phyloP scores from a whole-genome alignment of 2,329 filamentous ascomycete species.

The Phoma herbarum region DNA sequence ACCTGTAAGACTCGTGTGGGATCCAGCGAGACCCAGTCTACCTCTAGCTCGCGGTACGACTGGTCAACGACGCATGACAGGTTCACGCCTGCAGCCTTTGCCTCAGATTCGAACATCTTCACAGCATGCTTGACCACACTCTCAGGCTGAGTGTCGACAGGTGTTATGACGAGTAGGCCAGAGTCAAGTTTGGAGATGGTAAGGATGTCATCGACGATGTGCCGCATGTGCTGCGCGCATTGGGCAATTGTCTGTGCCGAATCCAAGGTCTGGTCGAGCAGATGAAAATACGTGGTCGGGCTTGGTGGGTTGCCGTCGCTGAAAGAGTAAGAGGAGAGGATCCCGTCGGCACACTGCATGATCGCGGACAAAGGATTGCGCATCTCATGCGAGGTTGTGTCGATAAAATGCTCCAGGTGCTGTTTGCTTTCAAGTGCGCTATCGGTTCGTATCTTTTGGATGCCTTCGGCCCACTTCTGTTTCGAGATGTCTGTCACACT shows the following conservation, averaged over 20 bases:
- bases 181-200: conserved; percentile 58
- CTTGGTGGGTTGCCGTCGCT: conserved; percentile 14
- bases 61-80: conserved; percentile 44
- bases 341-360: conserved; percentile 54
- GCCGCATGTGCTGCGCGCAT: conserved; percentile 57
- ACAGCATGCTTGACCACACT: conserved; percentile 44
- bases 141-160: conserved; percentile 50
- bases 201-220: conserved; percentile 59
- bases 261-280: conserved; percentile 41
- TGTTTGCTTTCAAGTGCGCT: conserved; percentile 45
- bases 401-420: conserved; percentile 49
- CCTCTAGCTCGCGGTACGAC: conserved; percentile 48
- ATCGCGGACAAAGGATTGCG: conserved; percentile 56
- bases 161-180: conserved; percentile 52
- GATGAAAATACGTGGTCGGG: conserved; percentile 23
- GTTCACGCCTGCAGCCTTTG: conserved; percentile 41
- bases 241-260: conserved; percentile 55
- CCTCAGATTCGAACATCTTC: conserved; percentile 52
- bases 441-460: conserved; percentile 43
- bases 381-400: conserved; percentile 54
- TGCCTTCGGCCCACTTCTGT: conserved; percentile 50
- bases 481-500: conserved; percentile 50
- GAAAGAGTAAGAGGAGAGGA: conserved; percentile 38
- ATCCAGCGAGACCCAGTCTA: conserved; percentile 54
- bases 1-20: conserved; percentile 52